Conservation (phyloP, 768 basidiomycete species). For the Podaxis mareebaensis region DNA sequence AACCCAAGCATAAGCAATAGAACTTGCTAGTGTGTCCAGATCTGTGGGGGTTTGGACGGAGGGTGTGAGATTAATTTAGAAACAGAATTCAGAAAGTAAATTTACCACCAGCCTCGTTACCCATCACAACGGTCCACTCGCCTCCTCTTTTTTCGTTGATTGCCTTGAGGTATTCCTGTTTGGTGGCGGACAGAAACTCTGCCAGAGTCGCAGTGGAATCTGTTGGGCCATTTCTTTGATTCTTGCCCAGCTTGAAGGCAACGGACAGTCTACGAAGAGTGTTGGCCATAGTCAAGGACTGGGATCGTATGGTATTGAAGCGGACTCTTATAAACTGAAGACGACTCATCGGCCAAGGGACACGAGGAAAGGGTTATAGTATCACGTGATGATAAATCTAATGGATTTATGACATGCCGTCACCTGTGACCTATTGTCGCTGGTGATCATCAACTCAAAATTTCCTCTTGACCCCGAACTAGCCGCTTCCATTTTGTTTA, state of each 20-base stretch:
- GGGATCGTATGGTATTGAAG: constrained; percentile 12
- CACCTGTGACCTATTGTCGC: not conserved
- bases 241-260: constrained; percentile 32
- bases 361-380: not conserved
- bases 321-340: constrained; percentile 1
- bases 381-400: constrained; percentile 5
- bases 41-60: constrained; percentile 47
- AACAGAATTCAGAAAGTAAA: not conserved
- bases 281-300: constrained; percentile 21
- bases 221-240: constrained; percentile 17
- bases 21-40: constrained; percentile 85
- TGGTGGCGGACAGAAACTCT: constrained; percentile 41
- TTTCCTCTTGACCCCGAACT: not conserved
- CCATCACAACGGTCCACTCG: constrained; percentile 88
- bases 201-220: constrained; percentile 25
- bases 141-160: constrained; percentile 42
- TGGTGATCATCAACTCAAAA: not conserved
- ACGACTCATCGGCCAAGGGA: not conserved
- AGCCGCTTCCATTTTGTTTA: not conserved
- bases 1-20: constrained; percentile 83
- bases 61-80: constrained; percentile 3
- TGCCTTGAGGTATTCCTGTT: constrained; percentile 61
- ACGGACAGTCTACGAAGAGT: constrained; percentile 39
- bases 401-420: not conserved
- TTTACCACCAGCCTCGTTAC: constrained; percentile 95